Evolutionary conservation across 768 basidiomycete species (phyloP), one percentile per base, ranked within the genome.

Genomic region (Psilocybe tampanensis): DNA sequence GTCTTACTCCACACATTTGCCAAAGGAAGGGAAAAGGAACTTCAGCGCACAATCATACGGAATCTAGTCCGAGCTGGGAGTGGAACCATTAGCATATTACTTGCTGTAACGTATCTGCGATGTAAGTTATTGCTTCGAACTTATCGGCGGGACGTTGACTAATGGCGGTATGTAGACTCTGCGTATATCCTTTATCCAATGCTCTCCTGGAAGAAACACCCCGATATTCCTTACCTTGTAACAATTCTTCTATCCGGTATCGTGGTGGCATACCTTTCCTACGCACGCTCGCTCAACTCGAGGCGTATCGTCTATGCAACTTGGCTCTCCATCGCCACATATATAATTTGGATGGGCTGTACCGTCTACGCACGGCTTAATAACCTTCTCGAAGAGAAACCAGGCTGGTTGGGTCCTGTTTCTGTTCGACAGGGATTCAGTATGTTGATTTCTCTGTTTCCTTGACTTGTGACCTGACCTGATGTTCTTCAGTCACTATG

Each of bases 401-500:
- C 70, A 23, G 70, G 69, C 36, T 76, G 73, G 73, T 61, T 75
- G 29, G 74, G 69, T 52, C 67, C 76, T 49, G 84, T 85, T 22
- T 64, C 75, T 32, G 72, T 87, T 45, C 89, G 86, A 88, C 80
- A 85, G 64, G 84, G 82, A 56, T 74, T 84, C 52, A 82, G 89
- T 90, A 59, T 58, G 86, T 82, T 18, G 47, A 54, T 58, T 56
- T 56, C 29, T 62, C 51, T 15, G 9, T 13, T 24, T 7, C 11
- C 21, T 42, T 29, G 47, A 19, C 47, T 24, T 44, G n/a, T 56
- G 18, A 47, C 26, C 11, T 55, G 52, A 34, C 54, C 34, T 26
- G 34, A 21, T 23, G 36, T 42, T n/a, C 47, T 45, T n/a, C 49
- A 90, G 88, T 81, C 48, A 79, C 79, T 18, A 80, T 77, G 21